These are phyloP conservation scores for Puccinia novopanici DNA, from an alignment of 1,284 basidiomycete species.

Conservation along the genomic window DNA sequence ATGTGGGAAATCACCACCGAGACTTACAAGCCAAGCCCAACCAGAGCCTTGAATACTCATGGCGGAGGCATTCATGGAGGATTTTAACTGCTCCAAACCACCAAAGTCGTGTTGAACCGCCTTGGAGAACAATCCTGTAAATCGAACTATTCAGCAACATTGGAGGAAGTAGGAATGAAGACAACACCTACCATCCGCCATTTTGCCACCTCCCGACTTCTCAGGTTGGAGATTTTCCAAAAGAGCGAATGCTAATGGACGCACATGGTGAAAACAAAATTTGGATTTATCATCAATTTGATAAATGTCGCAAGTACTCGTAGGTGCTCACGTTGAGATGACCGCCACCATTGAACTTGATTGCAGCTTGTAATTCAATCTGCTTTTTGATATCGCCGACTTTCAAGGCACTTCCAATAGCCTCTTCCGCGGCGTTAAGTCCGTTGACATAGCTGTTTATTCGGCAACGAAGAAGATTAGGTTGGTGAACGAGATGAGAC, in stretches of 20 bases:
- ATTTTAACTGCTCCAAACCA: slow-evolving; percentile 73
- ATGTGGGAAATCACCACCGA: background rate
- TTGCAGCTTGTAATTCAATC: slow-evolving; percentile 79
- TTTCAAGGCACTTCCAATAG: slow-evolving; percentile 69
- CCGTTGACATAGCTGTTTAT: slow-evolving; percentile 45
- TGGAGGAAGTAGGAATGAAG: slow-evolving; percentile 42
- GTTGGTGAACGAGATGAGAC: background rate
- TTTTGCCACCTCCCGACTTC: slow-evolving; percentile 66
- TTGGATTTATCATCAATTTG: background rate
- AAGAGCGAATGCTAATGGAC: slow-evolving; percentile 78
- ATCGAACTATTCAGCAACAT: background rate
- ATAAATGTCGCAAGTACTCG: background rate
- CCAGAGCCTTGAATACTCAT: slow-evolving; percentile 93
- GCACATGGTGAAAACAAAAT: slow-evolving; percentile 61
- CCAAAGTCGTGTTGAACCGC: slow-evolving; percentile 84
- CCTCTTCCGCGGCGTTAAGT: slow-evolving; percentile 73
- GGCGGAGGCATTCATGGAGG: slow-evolving; percentile 81
- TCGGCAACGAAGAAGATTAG: background rate
- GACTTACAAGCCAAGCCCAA: slow-evolving; percentile 81
- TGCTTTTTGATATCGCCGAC: slow-evolving; percentile 71
- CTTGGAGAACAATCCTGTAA: slow-evolving; percentile 71
- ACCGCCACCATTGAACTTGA: slow-evolving; percentile 91
- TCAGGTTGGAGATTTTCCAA: slow-evolving; percentile 92
- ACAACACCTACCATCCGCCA: slow-evolving; percentile 60
- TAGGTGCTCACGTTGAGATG: slow-evolving; percentile 56